Percentiles rank a stretch among this genome's conserved stretches.
Conservation (phyloP, 108 stramenopile species). For the Ochromonas danica region DNA sequence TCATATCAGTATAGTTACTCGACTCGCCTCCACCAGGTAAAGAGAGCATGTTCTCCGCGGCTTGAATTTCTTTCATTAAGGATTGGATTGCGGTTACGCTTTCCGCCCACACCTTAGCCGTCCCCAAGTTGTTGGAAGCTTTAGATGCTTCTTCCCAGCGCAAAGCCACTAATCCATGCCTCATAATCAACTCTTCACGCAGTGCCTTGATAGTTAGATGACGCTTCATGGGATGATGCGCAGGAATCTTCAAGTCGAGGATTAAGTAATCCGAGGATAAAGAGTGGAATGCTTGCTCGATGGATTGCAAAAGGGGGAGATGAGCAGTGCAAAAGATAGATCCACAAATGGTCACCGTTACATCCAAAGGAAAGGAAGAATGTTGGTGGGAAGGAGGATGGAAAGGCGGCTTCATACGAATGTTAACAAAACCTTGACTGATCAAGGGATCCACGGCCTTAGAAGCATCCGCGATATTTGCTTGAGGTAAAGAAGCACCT, state of each 20-base stretch:
- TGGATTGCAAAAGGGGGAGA: background rate
- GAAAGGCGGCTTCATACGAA: background rate
- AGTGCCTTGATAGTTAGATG: background rate
- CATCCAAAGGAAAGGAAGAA: background rate
- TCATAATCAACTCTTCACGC: background rate
- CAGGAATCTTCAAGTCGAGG: background rate
- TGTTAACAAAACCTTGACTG: background rate
- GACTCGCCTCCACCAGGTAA: background rate
- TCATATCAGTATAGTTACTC: background rate
- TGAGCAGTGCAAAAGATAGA: background rate
- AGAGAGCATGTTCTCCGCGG: background rate
- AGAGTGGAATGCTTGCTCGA: background rate
- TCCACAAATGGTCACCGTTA: background rate
- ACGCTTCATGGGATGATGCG: background rate
- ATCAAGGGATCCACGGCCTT: background rate
- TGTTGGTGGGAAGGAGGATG: background rate
- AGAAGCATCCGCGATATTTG: background rate
- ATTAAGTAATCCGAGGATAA: background rate
- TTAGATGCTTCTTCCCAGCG: background rate
- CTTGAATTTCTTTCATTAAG: background rate
- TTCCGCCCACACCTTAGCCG: background rate
- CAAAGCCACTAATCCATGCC: background rate
- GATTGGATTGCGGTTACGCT: background rate
- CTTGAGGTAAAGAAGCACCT: too few relatives aligned
- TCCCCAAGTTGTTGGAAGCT: background rate